Base-by-base conservation (phyloP, 495 filamentous ascomycete genomes). In the Bombardia bombarda region DNA sequence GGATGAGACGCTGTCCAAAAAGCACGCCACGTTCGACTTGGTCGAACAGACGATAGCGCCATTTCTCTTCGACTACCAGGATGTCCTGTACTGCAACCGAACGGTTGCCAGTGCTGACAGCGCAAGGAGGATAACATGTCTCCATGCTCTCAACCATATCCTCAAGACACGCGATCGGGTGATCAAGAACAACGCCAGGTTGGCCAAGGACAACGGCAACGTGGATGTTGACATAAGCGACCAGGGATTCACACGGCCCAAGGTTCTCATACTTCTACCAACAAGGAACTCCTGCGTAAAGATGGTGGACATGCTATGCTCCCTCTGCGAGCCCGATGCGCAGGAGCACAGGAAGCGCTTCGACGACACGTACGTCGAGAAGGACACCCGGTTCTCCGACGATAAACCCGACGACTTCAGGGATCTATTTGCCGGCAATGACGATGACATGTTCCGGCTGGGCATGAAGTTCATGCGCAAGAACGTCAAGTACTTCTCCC, bases 291-390 rank as follows among this genome's bases (percentile, higher is more conserved):
- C 86, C 2, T 93, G 87, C 48, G 83, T 84, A 34, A 78, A 80
- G 49, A 79, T 78, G 50, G 71, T 95, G 24, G 76, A 95, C 31
- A 73, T 70, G 7, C 84, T 98, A 23, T 78, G 80, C 21, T 66
- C 70, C 2, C 59, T 95, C 38, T 81, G 77, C 63, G 73, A 83
- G 50, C 84, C 86, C 0, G 89, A 95, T 43, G 89, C 95, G 52
- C 87, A 95, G 42, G 92, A 96, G 60, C 95, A 98, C 69, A 82
- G 80, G 48, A 95, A 94, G 62, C 83, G 92, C 4, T 95, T 98
- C 53, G 68, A 85, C 14, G 88, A 95, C 17, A 72, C 73, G 16
- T 98, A 86, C 64, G 70, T 79, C 5, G 65, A 80, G 17, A 71
- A 76, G 16, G 73, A 80, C 18, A 77, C 82, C 40, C 73, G 79